A percentile compares a stretch with the other conserved stretches of the same genome.
These are phyloP conservation scores for Mortierella polycephala DNA, from an alignment of 371 early-diverging fungal species.

Conservation along the genomic window DNA sequence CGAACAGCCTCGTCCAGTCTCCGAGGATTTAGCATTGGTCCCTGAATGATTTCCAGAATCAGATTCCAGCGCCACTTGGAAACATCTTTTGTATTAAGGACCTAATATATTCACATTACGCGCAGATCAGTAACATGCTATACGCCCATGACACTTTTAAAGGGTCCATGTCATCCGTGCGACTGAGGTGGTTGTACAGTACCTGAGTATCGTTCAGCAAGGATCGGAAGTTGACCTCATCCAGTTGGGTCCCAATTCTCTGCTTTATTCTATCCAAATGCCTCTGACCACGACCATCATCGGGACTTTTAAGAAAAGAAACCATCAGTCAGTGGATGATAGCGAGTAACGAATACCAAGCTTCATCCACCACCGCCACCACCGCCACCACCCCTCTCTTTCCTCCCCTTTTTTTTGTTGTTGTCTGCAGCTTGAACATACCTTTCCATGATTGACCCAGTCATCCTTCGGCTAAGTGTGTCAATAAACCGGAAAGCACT, in stretches of 20 bases:
- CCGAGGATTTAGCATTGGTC: constrained; percentile 77
- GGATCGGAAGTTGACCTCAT: constrained; percentile 77
- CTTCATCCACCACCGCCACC: no score
- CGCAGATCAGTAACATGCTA: no score
- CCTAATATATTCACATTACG: constrained; percentile 44
- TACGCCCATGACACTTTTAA: no score
- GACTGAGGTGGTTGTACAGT: neutral
- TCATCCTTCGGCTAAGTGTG: constrained; percentile 54
- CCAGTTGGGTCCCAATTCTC: constrained; percentile 78
- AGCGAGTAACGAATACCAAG: no score
- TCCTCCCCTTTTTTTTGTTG: neutral
- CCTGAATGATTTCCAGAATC: constrained; percentile 79
- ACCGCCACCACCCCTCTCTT: no score
- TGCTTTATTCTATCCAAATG: constrained; percentile 75
- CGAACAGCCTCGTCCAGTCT: constrained; percentile 84
- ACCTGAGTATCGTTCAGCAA: constrained; percentile 79
- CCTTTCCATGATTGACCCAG: constrained; percentile 37
- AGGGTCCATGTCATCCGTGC: no score
- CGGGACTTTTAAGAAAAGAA: constrained; percentile 1
- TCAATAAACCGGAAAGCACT: constrained; percentile 83
- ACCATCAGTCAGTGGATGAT: neutral
- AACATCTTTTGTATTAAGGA: constrained; percentile 78
- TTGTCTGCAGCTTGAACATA: constrained; percentile 24
- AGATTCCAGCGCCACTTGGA: constrained; percentile 89
- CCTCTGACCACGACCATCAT: constrained; percentile 42